These are phyloP conservation scores for Trichocladium antarcticum DNA, from an alignment of 495 filamentous ascomycete genomes.

Conservation along the genomic window DNA sequence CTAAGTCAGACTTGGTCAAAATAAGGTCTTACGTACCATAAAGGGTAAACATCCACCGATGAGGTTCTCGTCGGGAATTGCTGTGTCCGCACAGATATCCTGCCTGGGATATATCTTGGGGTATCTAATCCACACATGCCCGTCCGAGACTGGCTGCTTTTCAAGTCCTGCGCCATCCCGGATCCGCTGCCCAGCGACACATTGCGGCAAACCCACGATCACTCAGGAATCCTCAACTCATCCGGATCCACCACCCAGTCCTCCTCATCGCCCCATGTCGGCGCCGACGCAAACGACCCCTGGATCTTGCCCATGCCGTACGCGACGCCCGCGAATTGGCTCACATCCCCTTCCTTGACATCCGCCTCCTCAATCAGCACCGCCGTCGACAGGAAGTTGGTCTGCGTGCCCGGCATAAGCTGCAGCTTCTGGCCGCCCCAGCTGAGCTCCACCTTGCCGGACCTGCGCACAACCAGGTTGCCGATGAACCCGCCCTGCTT, in stretches of 20 bases:
- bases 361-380: conserved; percentile 37
- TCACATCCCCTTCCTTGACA: conserved; percentile 22
- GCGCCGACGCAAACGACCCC: conserved; percentile 47
- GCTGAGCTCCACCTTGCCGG: conserved; percentile 46
- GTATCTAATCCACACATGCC: conserved; percentile 5
- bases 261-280: conserved; percentile 41
- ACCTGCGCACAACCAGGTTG: conserved; percentile 48
- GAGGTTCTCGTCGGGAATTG: too few species aligned
- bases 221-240: conserved; percentile 16
- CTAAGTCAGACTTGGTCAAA: too few species aligned
- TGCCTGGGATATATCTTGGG: neutral
- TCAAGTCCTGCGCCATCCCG: neutral
- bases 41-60: too few species aligned
- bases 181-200: neutral
- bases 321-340: conserved; percentile 30
- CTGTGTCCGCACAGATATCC: neutral
- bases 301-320: conserved; percentile 47
- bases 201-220: too few species aligned
- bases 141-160: neutral
- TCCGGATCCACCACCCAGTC: conserved; percentile 30
- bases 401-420: conserved; percentile 33
- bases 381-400: conserved; percentile 36
- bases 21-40: too few species aligned
- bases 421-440: conserved; percentile 48
- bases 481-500: conserved; percentile 43